phyloP scores from a whole-genome alignment of 2,329 filamentous ascomycete species.

The Zymoseptoria crescenta region DNA sequence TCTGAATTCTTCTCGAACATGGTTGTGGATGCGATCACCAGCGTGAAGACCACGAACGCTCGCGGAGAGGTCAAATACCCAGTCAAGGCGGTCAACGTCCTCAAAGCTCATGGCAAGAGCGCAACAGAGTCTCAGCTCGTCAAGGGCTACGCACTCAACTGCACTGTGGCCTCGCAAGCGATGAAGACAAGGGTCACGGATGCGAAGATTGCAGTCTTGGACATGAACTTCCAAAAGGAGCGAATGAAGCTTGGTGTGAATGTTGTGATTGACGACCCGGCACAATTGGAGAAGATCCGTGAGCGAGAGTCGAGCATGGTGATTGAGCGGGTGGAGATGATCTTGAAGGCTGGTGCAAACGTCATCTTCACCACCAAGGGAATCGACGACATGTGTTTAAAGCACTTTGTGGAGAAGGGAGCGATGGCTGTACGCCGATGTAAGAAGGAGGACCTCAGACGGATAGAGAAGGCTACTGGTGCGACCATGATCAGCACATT shows the following conservation, averaged over 20 bases:
- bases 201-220: constrained; percentile 91
- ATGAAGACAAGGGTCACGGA: constrained; percentile 91
- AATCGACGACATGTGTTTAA: constrained; percentile 91
- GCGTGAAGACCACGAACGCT: constrained; percentile 89
- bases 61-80: constrained; percentile 90
- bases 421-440: constrained; percentile 93
- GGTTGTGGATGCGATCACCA: constrained; percentile 92
- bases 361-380: constrained; percentile 96
- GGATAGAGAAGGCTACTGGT: constrained; percentile 92
- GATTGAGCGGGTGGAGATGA: constrained; percentile 90
- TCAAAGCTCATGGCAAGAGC: constrained; percentile 96
- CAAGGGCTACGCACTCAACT: constrained; percentile 96
- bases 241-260: constrained; percentile 98
- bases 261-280: constrained; percentile 94
- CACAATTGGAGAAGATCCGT: constrained; percentile 95
- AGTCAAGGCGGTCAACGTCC: constrained; percentile 96
- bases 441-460: constrained; percentile 95
- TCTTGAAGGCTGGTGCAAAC: constrained; percentile 93
- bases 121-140: constrained; percentile 79
- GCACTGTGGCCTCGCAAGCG: constrained; percentile 94
- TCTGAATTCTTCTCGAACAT: constrained; percentile 96
- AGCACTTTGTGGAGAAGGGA: constrained; percentile 87
- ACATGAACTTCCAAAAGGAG: constrained; percentile 99
- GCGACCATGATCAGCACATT: constrained; percentile 87
- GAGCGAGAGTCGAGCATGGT: constrained; percentile 89